phyloP scores from a whole-genome alignment of 495 filamentous ascomycete species.

The Aspergillus hancockii region DNA sequence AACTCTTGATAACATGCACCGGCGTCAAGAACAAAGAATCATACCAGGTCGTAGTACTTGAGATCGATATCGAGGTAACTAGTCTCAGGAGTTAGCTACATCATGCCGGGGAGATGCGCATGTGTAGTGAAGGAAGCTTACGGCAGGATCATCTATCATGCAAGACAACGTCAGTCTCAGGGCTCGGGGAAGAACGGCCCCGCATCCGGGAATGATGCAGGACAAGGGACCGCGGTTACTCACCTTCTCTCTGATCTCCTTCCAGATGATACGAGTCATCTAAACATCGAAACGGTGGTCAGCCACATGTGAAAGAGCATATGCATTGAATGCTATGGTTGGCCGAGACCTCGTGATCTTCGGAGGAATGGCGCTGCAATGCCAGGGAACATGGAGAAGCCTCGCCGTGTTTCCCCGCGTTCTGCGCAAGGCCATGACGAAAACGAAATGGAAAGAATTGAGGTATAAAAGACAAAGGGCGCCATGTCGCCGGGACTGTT shows the following conservation, averaged over 20 bases:
- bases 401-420: slow-evolving; percentile 42
- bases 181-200: slow-evolving; percentile 14
- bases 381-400: slow-evolving; percentile 15
- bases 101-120: slow-evolving; percentile 7
- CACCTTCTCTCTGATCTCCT: slow-evolving; percentile 94
- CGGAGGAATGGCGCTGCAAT: slow-evolving; percentile 18
- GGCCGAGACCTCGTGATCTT: slow-evolving; percentile 18
- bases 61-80: slow-evolving; percentile 93
- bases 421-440: slow-evolving; percentile 26
- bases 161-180: slow-evolving; percentile 8
- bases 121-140: slow-evolving; percentile 36
- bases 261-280: slow-evolving; percentile 99
- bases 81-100: slow-evolving; percentile 19
- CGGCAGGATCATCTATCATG: slow-evolving; percentile 78
- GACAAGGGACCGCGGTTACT: slow-evolving; percentile 26
- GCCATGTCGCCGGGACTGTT: neutral
- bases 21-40: slow-evolving; percentile 11
- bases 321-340: slow-evolving; percentile 14
- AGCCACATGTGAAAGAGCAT: slow-evolving; percentile 26
- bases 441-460: slow-evolving; percentile 25
- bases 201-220: slow-evolving; percentile 6
- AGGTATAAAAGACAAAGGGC: slow-evolving; percentile 32
- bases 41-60: slow-evolving; percentile 94
- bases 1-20: neutral
- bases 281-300: slow-evolving; percentile 26